A percentile compares a stretch with the other conserved stretches of the same genome.
phyloP scores from a whole-genome alignment of 805 yeast species.

The Sugiyamaella lignohabitans region DNA sequence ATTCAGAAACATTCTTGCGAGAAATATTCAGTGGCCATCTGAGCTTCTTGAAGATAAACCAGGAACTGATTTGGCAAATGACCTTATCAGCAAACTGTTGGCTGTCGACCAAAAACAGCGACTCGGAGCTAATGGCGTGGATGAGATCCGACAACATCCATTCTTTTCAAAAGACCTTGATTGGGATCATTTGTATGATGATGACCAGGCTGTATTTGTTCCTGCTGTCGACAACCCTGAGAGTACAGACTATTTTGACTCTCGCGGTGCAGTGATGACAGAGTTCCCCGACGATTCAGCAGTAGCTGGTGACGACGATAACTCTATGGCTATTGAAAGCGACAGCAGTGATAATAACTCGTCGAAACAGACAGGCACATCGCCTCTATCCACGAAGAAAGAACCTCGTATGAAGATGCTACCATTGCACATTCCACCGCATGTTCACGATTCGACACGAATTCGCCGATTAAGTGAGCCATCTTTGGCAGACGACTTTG shows the following conservation, averaged over 20 bases:
- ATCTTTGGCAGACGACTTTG: constrained; percentile 60
- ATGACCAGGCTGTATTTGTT: constrained; percentile 69
- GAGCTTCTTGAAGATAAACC: constrained; percentile 14
- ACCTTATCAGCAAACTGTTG: constrained; percentile 59
- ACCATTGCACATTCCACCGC: constrained; percentile 48
- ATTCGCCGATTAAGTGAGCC: constrained; percentile 62
- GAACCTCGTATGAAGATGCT: constrained; percentile 15
- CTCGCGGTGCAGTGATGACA: constrained; percentile 74
- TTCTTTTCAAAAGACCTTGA: constrained; percentile 58
- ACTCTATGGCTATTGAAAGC: constrained; percentile 21
- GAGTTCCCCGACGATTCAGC: constrained; percentile 43
- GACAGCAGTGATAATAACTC: constrained; percentile 25
- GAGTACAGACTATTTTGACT: constrained; percentile 84
- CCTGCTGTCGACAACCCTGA: constrained; percentile 77
- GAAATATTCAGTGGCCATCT: constrained; percentile 80
- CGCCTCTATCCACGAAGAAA: constrained; percentile 1
- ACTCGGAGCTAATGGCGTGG: constrained; percentile 67
- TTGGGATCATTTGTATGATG: constrained; percentile 71
- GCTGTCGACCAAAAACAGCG: constrained; percentile 54
- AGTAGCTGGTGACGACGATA: constrained; percentile 12
- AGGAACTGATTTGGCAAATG: constrained; percentile 61
- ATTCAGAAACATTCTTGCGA: constrained; percentile 69
- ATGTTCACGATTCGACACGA: constrained; percentile 56
- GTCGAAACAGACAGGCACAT: constrained; percentile 4
- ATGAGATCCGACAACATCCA: constrained; percentile 72